Base-by-base conservation (phyloP, 495 filamentous ascomycete genomes). In the Neurospora africana region DNA sequence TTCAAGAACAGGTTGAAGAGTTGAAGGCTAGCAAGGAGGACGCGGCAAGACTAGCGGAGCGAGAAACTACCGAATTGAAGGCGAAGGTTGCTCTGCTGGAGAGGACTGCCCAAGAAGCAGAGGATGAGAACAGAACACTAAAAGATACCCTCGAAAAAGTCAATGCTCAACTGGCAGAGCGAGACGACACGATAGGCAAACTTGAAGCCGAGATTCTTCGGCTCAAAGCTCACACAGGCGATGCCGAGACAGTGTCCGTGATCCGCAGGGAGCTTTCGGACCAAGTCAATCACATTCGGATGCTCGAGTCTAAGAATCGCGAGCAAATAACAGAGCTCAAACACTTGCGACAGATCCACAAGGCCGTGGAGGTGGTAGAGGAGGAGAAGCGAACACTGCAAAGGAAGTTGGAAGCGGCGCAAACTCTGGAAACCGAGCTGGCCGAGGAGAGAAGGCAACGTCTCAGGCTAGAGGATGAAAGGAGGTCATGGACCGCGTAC, bases 301-400 rank as follows among this genome's bases (percentile, higher is more conserved):
- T 88, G 36, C 82, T 98, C 19, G 96, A 98, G 79, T 84, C 87
- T 0, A 87, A 87, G 44, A 97, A 92, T 75, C 84, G 94, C 38
- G 91, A 96, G 68, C 94, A 97, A 76, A 79, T 83, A n/a, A 80
- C 86, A 9, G 95, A 99, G 76, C 81, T 98, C 6, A 92, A 91
- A 69, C 89, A 92, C 72, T 85, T 95, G 47, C 89, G 93, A 19
- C 90, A 93, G 77, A 78, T 90, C 23, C 89, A 92, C 76, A 94
- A 92, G 79, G 92, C 91, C 41, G 89, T 97, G 5, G 93, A 97
- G 74, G 87, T 98, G n/a, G 90, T 98, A 0, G 94, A 98, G 76
- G 95, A 99, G 77, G 93, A 99, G 82, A 98, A 98, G 83, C 86
- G 91, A 73, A 87, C 88, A 0, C 83, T 99, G 69, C 91, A 97